phyloP scores from a whole-genome alignment of 495 filamentous ascomycete genomes.

The Annulohypoxylon bovei region DNA sequence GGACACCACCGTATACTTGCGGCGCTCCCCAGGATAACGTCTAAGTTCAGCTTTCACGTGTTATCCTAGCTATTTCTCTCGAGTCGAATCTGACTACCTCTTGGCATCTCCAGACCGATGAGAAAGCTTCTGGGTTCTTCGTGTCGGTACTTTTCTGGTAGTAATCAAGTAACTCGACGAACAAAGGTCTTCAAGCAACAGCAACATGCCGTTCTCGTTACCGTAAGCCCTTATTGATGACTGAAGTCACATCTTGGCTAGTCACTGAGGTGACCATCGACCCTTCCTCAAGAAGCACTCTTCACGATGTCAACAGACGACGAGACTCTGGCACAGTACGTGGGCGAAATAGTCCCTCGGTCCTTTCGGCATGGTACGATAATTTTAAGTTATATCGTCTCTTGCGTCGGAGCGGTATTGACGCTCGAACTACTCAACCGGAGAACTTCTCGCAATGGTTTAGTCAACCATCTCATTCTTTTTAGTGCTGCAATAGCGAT shows the following conservation, averaged over 20 bases:
- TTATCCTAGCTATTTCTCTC: neutral
- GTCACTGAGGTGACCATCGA: constrained; percentile 14
- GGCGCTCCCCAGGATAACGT: constrained; percentile 5
- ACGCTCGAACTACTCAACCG: constrained; percentile 85
- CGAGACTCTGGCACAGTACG: constrained; percentile 30
- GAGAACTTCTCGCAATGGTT: constrained; percentile 71
- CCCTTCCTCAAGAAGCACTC: neutral
- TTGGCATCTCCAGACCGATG: neutral
- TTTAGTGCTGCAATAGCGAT: constrained; percentile 76
- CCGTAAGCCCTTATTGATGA: constrained; percentile 12
- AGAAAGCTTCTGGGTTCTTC: neutral
- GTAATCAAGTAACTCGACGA: neutral
- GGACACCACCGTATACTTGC: neutral
- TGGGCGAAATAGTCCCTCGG: constrained; percentile 59
- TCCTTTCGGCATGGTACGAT: constrained; percentile 71
- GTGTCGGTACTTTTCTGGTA: neutral
- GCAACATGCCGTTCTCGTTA: neutral
- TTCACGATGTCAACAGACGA: constrained; percentile 34
- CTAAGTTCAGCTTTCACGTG: constrained; percentile 1
- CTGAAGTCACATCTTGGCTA: constrained; percentile 1
- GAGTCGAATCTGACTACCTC: neutral
- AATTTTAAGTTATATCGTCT: constrained; percentile 79
- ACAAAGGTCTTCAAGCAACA: neutral
- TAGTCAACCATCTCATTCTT: constrained; percentile 79
- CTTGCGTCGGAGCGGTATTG: constrained; percentile 77